Evolutionary conservation across 495 filamentous ascomycete species (phyloP).

Genomic region (Rhizodiscina lignyota): DNA sequence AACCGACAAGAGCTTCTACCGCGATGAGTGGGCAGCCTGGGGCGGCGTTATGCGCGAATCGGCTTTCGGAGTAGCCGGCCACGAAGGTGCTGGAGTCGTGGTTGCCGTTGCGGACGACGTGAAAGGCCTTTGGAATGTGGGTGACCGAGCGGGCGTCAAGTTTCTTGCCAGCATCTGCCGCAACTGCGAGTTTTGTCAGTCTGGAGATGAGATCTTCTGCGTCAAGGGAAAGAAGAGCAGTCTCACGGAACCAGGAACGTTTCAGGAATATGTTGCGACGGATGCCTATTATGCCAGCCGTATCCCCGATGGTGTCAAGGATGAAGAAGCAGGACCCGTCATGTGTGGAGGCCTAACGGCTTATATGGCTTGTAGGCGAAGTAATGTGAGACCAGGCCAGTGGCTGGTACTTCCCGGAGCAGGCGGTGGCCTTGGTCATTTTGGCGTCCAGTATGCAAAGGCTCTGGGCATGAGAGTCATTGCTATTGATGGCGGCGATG

Average conservation of each 20-base stretch:
- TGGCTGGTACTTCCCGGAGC: slow-evolving; percentile 18
- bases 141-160: slow-evolving; percentile 17
- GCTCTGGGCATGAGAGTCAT: slow-evolving; percentile 25
- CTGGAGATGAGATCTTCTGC: slow-evolving; percentile 18
- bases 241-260: slow-evolving; percentile 14
- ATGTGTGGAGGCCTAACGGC: slow-evolving; percentile 21
- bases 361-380: slow-evolving; percentile 16
- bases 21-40: slow-evolving; percentile 14
- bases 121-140: slow-evolving; percentile 10
- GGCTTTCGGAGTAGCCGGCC: slow-evolving; percentile 12
- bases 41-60: too few species aligned
- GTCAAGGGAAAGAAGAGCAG: slow-evolving; percentile 13
- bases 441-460: slow-evolving; percentile 15
- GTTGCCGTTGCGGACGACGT: slow-evolving; percentile 13
- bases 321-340: slow-evolving; percentile 18
- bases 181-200: slow-evolving; percentile 17
- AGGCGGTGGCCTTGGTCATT: slow-evolving; percentile 16
- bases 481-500: slow-evolving; percentile 21
- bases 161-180: slow-evolving; percentile 14
- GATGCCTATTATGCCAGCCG: slow-evolving; percentile 12
- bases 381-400: slow-evolving; percentile 14
- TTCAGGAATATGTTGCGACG: slow-evolving; percentile 15
- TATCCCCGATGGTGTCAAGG: slow-evolving; percentile 15
- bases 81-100: slow-evolving; percentile 20
- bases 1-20: too few species aligned